Evolutionary conservation across 192 early-diverging fungal genomes (phyloP).

Genomic region (Coemansia sp.): DNA sequence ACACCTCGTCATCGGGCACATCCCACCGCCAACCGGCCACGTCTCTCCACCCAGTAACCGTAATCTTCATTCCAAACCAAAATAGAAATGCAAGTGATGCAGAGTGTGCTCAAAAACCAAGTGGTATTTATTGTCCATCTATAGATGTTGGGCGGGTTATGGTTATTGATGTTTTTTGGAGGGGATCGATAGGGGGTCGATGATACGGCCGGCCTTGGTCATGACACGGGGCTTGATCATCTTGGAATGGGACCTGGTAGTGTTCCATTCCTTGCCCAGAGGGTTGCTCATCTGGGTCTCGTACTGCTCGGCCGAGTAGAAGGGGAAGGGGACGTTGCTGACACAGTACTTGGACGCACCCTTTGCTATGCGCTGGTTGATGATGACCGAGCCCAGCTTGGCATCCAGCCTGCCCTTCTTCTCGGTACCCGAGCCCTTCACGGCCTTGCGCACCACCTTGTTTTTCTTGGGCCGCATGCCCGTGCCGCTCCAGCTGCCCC

Average conservation of each 20-base stretch:
- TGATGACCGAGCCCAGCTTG: slow-evolving; percentile 65
- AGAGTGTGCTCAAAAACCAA: too few relatives aligned
- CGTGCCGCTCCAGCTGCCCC: slow-evolving; percentile 81
- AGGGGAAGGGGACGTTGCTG: slow-evolving; percentile 75
- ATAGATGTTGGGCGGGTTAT: background rate
- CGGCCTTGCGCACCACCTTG: slow-evolving; percentile 51
- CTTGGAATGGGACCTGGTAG: slow-evolving; percentile 62
- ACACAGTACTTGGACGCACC: slow-evolving; percentile 69
- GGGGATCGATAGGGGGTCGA: slow-evolving; percentile 72
- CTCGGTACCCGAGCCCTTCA: slow-evolving; percentile 11
- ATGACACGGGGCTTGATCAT: slow-evolving; percentile 75
- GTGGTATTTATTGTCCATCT: background rate
- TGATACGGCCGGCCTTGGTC: slow-evolving; percentile 79
- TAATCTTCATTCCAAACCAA: slow-evolving; percentile 24
- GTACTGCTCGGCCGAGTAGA: slow-evolving; percentile 79
- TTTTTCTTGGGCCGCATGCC: slow-evolving; percentile 60
- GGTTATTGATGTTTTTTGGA: slow-evolving; percentile 50
- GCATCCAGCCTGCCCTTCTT: slow-evolving; percentile 20
- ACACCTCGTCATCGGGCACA: slow-evolving; percentile 74
- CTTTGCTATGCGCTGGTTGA: slow-evolving; percentile 81
- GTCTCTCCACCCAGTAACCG: slow-evolving; percentile 58
- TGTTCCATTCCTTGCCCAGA: slow-evolving; percentile 97
- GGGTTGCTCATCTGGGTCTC: slow-evolving; percentile 78
- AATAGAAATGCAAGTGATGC: background rate
- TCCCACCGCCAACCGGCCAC: slow-evolving; percentile 90